Conservation (phyloP, 2,329 filamentous ascomycete genomes). For the Xylariaceae sp. region DNA sequence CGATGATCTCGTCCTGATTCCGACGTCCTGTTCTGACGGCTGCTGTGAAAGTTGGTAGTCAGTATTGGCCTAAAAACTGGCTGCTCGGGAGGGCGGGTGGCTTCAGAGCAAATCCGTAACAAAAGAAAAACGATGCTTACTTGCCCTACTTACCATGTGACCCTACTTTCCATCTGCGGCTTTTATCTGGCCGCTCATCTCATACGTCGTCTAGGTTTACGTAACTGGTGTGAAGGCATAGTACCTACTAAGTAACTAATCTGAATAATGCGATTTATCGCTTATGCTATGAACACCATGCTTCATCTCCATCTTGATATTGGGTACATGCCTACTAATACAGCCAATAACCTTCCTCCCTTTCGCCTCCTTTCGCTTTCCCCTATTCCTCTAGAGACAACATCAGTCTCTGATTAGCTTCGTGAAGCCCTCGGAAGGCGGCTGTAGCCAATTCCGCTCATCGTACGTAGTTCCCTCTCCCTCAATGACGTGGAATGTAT, state of each 20-base stretch:
- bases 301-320: neutral
- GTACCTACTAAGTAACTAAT: neutral
- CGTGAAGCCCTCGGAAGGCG: slow-evolving; percentile 80
- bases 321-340: slow-evolving; percentile 10
- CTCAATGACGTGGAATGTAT: slow-evolving; percentile 97
- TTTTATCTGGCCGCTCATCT: neutral
- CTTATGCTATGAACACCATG: neutral
- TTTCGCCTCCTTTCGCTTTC: neutral
- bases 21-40: neutral
- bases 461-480: slow-evolving; percentile 78
- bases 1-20: neutral
- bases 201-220: neutral
- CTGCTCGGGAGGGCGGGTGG: too few species aligned
- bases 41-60: neutral
- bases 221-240: too few species aligned
- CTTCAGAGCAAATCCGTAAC: neutral
- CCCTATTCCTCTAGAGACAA: neutral
- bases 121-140: slow-evolving; percentile 17
- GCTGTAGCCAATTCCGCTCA: slow-evolving; percentile 90
- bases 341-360: neutral
- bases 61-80: too few species aligned
- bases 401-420: slow-evolving; percentile 57
- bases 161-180: neutral
- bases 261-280: slow-evolving; percentile 3
- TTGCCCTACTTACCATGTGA: slow-evolving; percentile 2